Evolutionary conservation across 257 asterid species (phyloP), one percentile per base, ranked within the genome.

Genomic region (Cruciata laevipes): DNA sequence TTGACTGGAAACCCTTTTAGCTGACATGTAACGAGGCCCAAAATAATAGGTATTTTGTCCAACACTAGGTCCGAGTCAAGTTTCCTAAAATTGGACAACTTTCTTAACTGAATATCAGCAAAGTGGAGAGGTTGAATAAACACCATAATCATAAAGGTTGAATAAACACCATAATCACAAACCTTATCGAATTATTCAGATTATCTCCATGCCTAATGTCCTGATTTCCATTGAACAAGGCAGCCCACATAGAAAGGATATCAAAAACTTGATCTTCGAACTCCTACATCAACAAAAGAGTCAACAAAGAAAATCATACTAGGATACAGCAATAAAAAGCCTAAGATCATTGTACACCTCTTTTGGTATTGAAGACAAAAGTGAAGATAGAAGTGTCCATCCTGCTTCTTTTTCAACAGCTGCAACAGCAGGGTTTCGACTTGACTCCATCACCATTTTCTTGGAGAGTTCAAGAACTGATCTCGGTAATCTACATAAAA

Each of bases 351-450:
- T 35, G 65, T 23, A 53, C 78, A 87, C 99, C 93, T 85, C 95
- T 80, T 81, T 88, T 16, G 95, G 83, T 86, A 94, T 78, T 38
- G 97, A 94, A 57, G 91, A 84, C 80, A 94, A 77, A 62, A 94
- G 90, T 42, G 99, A 89, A 55, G 99, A 87, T 77, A 94, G 76
- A 80, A 94, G 95, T 71, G 80, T 82, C 99, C 99, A 94, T 55
- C 99, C 99, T 74, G 96, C 90, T 85, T 94, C 97, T 78, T 87
- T 90, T 80, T 88, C 97, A 30, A 85, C 86, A 69, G 84, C 76
- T 73, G 93, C 95, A 31, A 95, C 90, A 59, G 73, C 64, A 74
- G 86, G 88, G 73, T 87, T 94, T 79, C 95, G 75, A 78, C 93
- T 88, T 59, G 95, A 83, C 66, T 90, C 85, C 74, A 63, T 77